Evolutionary conservation across 495 filamentous ascomycete genomes (phyloP).

Genomic region (Penicillium bialowiezense): DNA sequence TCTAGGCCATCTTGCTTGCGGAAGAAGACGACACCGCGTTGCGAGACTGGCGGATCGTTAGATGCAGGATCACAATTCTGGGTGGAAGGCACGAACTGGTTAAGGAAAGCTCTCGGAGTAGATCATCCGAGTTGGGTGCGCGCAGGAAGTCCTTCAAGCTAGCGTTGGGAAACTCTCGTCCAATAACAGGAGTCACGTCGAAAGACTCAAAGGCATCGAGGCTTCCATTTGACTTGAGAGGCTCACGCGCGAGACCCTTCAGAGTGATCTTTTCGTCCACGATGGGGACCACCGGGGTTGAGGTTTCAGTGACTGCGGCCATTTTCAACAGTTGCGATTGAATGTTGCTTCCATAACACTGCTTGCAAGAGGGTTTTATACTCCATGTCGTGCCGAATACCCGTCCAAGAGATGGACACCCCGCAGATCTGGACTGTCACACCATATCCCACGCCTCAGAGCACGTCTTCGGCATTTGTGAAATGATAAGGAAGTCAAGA

Average conservation of each 20-base stretch:
- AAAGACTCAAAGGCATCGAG: slow-evolving; percentile 58
- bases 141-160: slow-evolving; percentile 59
- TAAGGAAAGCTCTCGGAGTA: slow-evolving; percentile 64
- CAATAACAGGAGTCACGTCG: slow-evolving; percentile 67
- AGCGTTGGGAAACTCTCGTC: slow-evolving; percentile 58
- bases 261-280: slow-evolving; percentile 17
- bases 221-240: slow-evolving; percentile 50
- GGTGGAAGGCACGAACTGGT: slow-evolving; percentile 43
- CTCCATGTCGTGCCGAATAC: slow-evolving; percentile 10
- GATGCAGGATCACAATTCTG: background rate
- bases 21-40: slow-evolving; percentile 81
- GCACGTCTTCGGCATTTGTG: no score
- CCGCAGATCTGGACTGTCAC: slow-evolving; percentile 7
- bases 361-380: no score
- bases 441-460: background rate
- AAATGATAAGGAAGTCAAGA: no score
- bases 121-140: slow-evolving; percentile 62
- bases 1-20: slow-evolving; percentile 65
- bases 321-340: slow-evolving; percentile 2
- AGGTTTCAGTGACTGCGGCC: slow-evolving; percentile 22
- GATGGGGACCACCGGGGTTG: slow-evolving; percentile 11
- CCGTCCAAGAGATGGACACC: slow-evolving; percentile 1
- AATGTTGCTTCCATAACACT: no score
- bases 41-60: slow-evolving; percentile 55
- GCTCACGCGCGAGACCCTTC: slow-evolving; percentile 23